Conservation (phyloP, 768 basidiomycete genomes). For the Lactarius deliciosus region DNA sequence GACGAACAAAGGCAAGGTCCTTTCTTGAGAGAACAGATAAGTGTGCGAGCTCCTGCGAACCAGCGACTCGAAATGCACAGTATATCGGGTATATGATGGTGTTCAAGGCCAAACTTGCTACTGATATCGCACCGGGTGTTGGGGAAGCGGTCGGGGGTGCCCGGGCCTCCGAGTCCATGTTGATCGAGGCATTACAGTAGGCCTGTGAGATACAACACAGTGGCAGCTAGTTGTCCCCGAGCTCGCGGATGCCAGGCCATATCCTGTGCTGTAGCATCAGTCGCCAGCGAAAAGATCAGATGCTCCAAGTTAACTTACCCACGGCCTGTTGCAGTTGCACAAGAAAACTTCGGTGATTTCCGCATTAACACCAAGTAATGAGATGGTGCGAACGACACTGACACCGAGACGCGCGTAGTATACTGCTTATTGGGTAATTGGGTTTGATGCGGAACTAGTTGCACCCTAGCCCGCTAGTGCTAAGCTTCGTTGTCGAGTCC, state of each 20-base stretch:
- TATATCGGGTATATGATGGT: conserved; percentile 71
- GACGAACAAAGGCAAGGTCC: background rate
- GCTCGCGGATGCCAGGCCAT: conserved; percentile 60
- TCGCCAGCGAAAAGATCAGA: conserved; percentile 12
- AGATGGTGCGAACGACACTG: conserved; percentile 40
- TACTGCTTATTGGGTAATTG: no score
- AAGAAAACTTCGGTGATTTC: conserved; percentile 37
- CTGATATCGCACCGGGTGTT: conserved; percentile 55
- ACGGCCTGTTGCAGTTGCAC: conserved; percentile 57
- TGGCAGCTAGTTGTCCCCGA: conserved; percentile 49
- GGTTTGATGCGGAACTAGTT: no score
- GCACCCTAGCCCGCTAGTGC: no score
- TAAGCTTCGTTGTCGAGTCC: no score
- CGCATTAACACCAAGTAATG: conserved; percentile 8
- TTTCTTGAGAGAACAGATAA: background rate
- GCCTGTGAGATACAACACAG: conserved; percentile 35
- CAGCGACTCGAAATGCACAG: conserved; percentile 43
- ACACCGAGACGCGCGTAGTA: conserved; percentile 53
- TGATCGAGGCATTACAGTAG: conserved; percentile 33
- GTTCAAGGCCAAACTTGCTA: conserved; percentile 50
- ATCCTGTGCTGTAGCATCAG: conserved; percentile 33
- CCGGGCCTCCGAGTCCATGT: conserved; percentile 38
- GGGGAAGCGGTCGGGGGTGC: conserved; percentile 54
- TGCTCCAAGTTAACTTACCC: conserved; percentile 39
- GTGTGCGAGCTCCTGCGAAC: background rate